Conservation (phyloP, 169 alveolate species). For the Plasmodium berghei region DNA sequence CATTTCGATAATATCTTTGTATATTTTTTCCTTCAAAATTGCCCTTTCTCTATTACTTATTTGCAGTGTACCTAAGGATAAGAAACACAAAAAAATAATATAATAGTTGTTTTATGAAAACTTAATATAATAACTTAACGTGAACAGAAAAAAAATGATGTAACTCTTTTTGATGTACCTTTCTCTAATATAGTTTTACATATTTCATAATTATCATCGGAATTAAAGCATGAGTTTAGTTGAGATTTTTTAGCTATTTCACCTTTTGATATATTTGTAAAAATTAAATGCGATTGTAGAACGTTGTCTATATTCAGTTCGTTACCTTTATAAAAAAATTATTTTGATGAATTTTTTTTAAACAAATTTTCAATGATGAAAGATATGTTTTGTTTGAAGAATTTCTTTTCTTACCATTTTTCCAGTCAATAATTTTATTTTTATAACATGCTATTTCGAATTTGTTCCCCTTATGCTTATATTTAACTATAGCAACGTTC, state of each 20-base stretch:
- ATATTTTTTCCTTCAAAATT: constrained; percentile 84
- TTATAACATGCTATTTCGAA: constrained; percentile 98
- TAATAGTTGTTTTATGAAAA: constrained; percentile 73
- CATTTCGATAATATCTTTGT: constrained; percentile 87
- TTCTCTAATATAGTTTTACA: constrained; percentile 93
- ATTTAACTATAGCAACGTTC: constrained; percentile 95
- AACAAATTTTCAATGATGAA: background rate
- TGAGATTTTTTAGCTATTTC: constrained; percentile 93
- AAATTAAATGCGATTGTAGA: constrained; percentile 92
- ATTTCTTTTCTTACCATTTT: constrained; percentile 77
- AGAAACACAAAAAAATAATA: background rate
- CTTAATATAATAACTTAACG: background rate
- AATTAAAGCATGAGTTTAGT: constrained; percentile 90
- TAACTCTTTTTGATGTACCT: constrained; percentile 80
- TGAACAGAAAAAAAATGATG: constrained; percentile 5
- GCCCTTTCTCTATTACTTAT: constrained; percentile 91
- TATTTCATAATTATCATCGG: constrained; percentile 88
- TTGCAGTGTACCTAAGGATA: constrained; percentile 86
- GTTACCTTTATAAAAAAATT: constrained; percentile 80
- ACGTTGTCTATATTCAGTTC: constrained; percentile 96
- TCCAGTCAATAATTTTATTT: constrained; percentile 96
- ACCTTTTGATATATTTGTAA: constrained; percentile 95
- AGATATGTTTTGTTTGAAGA: no score
- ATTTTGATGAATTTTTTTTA: background rate
- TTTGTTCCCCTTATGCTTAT: constrained; percentile 89